These are phyloP conservation scores for Coelastrella sp. DNA, from an alignment of 139 green algal species.

Conservation along the genomic window DNA sequence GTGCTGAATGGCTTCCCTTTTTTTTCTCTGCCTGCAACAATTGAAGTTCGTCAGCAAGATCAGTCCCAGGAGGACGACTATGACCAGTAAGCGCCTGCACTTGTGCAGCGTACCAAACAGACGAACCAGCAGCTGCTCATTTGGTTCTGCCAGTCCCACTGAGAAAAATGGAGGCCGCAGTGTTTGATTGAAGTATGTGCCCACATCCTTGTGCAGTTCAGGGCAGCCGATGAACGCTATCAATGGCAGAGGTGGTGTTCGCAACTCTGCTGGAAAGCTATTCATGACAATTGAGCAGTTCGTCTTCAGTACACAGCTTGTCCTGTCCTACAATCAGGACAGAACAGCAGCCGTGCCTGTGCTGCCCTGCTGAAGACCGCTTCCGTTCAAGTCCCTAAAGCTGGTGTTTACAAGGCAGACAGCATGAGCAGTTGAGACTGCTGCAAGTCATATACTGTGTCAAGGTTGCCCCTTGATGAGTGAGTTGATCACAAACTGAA, in stretches of 20 bases:
- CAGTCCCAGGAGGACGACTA: neutral
- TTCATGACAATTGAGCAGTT: constrained; percentile 1
- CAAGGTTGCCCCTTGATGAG: no score
- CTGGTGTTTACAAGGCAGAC: no score
- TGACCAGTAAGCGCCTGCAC: neutral
- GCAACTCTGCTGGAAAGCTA: constrained; percentile 19
- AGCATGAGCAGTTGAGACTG: no score
- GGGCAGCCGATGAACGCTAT: constrained; percentile 39
- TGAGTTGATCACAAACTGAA: no score
- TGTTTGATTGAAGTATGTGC: constrained; percentile 12
- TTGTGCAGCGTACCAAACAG: constrained; percentile 40
- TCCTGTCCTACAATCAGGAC: neutral
- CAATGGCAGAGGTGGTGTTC: constrained; percentile 43
- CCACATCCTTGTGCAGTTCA: constrained; percentile 50
- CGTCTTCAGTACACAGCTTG: neutral
- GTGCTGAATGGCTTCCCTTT: constrained; percentile 38
- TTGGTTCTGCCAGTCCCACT: constrained; percentile 33
- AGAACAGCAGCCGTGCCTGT: no score
- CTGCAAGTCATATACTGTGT: no score
- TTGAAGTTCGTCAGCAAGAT: neutral
- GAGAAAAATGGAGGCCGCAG: constrained; percentile 34
- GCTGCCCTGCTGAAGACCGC: no score
- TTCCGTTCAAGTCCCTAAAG: no score
- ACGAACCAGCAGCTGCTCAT: constrained; percentile 20
- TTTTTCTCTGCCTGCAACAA: constrained; percentile 9